Evolutionary conservation across 495 filamentous ascomycete species (phyloP), one percentile per base, ranked within the genome.

Genomic region (Xylaria intraflava): DNA sequence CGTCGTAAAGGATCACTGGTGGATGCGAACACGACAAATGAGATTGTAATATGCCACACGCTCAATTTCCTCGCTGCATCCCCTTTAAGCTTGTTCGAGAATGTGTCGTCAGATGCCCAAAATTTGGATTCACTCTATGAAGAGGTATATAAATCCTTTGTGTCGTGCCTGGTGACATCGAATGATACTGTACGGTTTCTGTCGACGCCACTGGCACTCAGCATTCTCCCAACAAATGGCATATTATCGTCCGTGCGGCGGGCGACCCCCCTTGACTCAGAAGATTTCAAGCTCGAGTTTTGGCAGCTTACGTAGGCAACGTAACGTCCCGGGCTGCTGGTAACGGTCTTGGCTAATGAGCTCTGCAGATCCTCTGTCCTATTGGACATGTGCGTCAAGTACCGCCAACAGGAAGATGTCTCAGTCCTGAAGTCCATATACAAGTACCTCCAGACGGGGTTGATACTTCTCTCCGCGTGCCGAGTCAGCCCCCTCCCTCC

Each of bases 261-360:
- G 36, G 65, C 68, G 26, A 70, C 70, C 41, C 67, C 64, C n/a
- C 54, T 77, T n/a, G 61, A 64, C 30, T 65, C 69, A 7, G 60
- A 62, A 36, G 64, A 48, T 24, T 73, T 78, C 36, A 69, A 67
- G 23, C 64, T 58, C 16, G 71, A 70, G 46, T 81, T 81, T 50
- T 81, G 79, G 78, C 72, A 66, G 51, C 58, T 77, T 27, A 80
- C 77, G 74, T 81, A 67, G 59, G 77, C 72, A 26, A 44, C 52
- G 44, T 42, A 42, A 35, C 24, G 19, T 40, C 30, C 41, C 33
- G 35, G 2, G 45, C 40, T 38, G 42, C 43, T 22, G 20, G 42
- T 17, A 45, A 38, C 12, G 6, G 29, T 46, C 41, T 46, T 39
- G 57, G 59, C 62, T 66, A 55, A 69, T 49, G 30, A 0, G 38